A percentile compares a stretch with the other conserved stretches of the same genome.
These are phyloP conservation scores for Oryza brachyantha DNA, from an alignment of 176 grass and related monocot species.

Conservation along the genomic window DNA sequence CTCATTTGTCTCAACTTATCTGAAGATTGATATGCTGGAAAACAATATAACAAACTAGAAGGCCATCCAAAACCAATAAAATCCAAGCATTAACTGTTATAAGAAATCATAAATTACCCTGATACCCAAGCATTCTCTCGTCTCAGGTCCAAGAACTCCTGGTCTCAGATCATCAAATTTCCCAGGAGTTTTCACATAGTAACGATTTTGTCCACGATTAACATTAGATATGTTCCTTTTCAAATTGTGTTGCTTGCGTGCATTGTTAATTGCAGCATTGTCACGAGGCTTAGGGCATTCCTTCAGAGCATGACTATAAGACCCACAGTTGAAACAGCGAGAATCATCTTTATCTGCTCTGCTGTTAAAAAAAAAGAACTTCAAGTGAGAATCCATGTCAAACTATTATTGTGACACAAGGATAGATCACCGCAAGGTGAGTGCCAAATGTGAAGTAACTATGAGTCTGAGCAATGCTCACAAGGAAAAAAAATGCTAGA, in stretches of 20 bases:
- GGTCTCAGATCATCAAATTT: slow-evolving; percentile 92
- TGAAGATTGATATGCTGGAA: background rate
- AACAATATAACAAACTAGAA: background rate
- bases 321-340: slow-evolving; percentile 97
- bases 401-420: background rate
- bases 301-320: slow-evolving; percentile 85
- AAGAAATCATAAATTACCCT: slow-evolving; percentile 51
- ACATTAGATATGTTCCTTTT: slow-evolving; percentile 61
- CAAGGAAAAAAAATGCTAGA: background rate
- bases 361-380: slow-evolving; percentile 28
- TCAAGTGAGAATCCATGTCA: background rate
- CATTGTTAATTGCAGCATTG: slow-evolving; percentile 78
- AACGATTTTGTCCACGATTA: slow-evolving; percentile 69
- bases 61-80: slow-evolving; percentile 11
- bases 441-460: background rate
- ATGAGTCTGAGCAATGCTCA: background rate
- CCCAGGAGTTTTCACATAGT: slow-evolving; percentile 74
- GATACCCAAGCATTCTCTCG: slow-evolving; percentile 90
- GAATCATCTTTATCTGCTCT: slow-evolving; percentile 70
- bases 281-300: slow-evolving; percentile 91
- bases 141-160: slow-evolving; percentile 85
- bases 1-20: background rate
- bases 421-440: slow-evolving; percentile 1
- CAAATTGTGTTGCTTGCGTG: slow-evolving; percentile 67
- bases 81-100: slow-evolving; percentile 20